Conservation (phyloP, 345 rosid species). For the Carallia pectinifolia region DNA sequence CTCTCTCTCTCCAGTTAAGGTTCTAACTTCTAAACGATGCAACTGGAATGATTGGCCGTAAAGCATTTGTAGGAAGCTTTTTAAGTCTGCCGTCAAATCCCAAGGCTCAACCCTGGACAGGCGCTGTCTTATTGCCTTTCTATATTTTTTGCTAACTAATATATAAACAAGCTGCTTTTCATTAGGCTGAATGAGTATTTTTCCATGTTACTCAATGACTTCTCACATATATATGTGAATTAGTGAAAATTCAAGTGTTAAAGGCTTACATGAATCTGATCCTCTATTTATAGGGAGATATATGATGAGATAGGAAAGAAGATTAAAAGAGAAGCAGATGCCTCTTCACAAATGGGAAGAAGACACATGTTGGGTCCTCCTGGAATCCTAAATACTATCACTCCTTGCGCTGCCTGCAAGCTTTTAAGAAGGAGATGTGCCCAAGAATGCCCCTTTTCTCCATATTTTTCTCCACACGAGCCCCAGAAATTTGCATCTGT, state of each 20-base stretch:
- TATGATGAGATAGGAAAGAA: conserved; percentile 82
- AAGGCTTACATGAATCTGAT: background rate
- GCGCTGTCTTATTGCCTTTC: too few species aligned
- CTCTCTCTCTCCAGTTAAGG: conserved; percentile 8
- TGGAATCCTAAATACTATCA: conserved; percentile 79
- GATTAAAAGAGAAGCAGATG: conserved; percentile 81
- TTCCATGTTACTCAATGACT: background rate
- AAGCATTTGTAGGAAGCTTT: too few species aligned
- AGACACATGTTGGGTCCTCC: conserved; percentile 76
- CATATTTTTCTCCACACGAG: conserved; percentile 94
- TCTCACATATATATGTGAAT: background rate
- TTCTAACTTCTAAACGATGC: too few species aligned
- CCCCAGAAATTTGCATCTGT: conserved; percentile 94
- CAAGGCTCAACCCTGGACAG: too few species aligned
- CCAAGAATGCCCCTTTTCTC: conserved; percentile 94
- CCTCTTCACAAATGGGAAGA: conserved; percentile 60
- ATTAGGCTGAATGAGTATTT: background rate
- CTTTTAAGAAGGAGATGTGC: conserved; percentile 90
- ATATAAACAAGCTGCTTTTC: too few species aligned
- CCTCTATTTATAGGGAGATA: conserved; percentile 53
- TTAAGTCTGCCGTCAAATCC: too few species aligned
- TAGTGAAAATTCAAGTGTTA: background rate
- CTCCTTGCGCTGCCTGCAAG: conserved; percentile 98
- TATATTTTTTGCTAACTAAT: too few species aligned
- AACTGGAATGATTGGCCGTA: too few species aligned